Base-by-base conservation (phyloP, 129 eudicot species). In the Saposhnikovia divaricata region DNA sequence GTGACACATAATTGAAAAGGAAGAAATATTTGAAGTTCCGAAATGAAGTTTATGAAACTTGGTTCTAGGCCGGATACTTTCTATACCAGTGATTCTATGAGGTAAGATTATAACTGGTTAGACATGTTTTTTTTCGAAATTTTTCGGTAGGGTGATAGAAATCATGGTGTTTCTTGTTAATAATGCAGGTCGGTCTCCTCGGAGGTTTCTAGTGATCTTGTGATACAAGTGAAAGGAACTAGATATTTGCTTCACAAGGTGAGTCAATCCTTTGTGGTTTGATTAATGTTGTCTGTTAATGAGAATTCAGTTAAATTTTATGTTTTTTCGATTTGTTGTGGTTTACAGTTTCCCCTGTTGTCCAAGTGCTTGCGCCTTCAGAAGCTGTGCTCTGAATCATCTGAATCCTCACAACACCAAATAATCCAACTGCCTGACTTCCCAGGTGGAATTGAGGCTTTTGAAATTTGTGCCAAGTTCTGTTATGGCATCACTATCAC, bases 231-330 rank as follows among this genome's bases (percentile, higher is more conserved):
- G 48, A 87, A 89, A 59, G 96, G 89, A 45, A 84, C 79, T 79
- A 95, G 94, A 92, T 95, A 90, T 85, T 53, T 95, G 86, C 99
- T 95, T 86, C 99, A 95, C 86, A 92, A 95, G 99, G 99, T 92
- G 82, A 63, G 39, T 44, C 31, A 2, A 16, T 8, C 16, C 42
- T 6, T 23, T 61, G 28, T 25, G 5, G 9, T 61, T 25, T 61
- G 15, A n/a, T n/a, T 8, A 23, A n/a, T 44, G 47, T 44, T 44
- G 47, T 44, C 47, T 44, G 69, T 61, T 61, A 2, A 31, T 68
- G 73, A 68, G 37, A 31, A 6, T 68, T 13, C 1, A 0, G 0
- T 68, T 31, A 27, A 68, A 14, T 16, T 31, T 2, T 31, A 0
- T 68, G 43, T 14, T 68, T 31, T 31, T 2, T 68, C 18, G 43